Evolutionary conservation across 768 basidiomycete species (phyloP), one percentile per base, ranked within the genome.

Genomic region (Leccinum fibrillosum): DNA sequence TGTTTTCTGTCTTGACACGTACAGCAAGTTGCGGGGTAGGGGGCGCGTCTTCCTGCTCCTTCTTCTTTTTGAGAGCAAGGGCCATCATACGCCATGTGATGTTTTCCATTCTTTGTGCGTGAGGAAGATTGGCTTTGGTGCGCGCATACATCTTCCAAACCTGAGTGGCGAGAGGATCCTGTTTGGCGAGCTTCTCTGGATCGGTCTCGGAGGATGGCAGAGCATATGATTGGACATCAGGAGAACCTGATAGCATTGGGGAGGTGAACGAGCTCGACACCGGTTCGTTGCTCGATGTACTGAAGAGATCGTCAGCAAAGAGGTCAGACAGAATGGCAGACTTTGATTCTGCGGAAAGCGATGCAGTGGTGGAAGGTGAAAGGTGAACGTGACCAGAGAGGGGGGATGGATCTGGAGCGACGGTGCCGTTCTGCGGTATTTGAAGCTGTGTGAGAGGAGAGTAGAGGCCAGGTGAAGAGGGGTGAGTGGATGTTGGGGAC

Each of bases 51-150:
- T 88, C 86, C 21, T 88, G 86, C 47, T 89, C 88, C 74, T 86
- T 86, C 77, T 88, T 88, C 82, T 90, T 96, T 79, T 89, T 89
- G 56, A 99, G 76, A 12, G 91, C 92, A 69, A 99, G 77, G 25
- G 94, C 90, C 95, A 98, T 98, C 94, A 98, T 92, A 58, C 97
- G 78, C 96, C 96, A 98, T 1, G 95, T 97, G 55, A 98, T 73
- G 69, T 98, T 98, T 77, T 98, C 97, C 92, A 99, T 94, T 68
- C 95, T 78, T 74, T 94, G 92, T 0, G 90, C 92, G 69, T 96
- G 92, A 30, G 95, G 94, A 56, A 96, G 75, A 32, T 81, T 83
- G n/a, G 89, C 90, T 75, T 94, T 94, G 49, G 89, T 90, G 60
- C 90, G 86, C 35, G 93, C 86, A 68, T 92, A 98, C 83, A 98